These are phyloP conservation scores for Phytophthora multivora DNA, from an alignment of 352 stramenopile species.

Conservation along the genomic window DNA sequence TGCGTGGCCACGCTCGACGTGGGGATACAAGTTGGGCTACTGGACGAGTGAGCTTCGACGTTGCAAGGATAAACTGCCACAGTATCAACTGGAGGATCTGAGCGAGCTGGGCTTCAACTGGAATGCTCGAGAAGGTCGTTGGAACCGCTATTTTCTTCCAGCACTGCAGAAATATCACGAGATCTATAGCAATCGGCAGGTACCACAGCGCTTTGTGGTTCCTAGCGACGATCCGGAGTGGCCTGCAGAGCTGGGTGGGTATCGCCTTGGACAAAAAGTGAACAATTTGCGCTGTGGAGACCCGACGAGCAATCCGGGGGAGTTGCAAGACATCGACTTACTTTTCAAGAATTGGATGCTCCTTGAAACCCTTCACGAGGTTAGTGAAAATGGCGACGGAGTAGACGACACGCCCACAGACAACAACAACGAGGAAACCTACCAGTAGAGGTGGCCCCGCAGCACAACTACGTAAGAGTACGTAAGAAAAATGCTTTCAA, in stretches of 20 bases:
- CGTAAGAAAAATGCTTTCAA: neutral
- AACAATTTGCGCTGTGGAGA: conserved; percentile 47
- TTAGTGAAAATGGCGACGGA: conserved; percentile 6
- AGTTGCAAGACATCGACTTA: conserved; percentile 42
- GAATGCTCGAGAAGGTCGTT: conserved; percentile 37
- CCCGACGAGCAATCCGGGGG: conserved; percentile 9
- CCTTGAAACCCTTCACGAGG: conserved; percentile 43
- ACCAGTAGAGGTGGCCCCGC: too few relatives aligned
- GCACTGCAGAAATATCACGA: conserved; percentile 39
- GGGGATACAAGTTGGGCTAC: conserved; percentile 51
- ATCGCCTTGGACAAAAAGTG: conserved; percentile 50
- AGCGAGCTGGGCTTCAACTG: conserved; percentile 38
- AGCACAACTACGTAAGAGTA: too few relatives aligned
- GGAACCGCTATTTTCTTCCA: conserved; percentile 47
- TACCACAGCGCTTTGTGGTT: conserved; percentile 51
- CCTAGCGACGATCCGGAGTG: conserved; percentile 31
- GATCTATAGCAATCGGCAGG: conserved; percentile 30
- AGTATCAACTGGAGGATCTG: conserved; percentile 45
- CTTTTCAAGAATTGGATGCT: conserved; percentile 55
- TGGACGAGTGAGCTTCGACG: conserved; percentile 46
- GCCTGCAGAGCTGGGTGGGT: conserved; percentile 34
- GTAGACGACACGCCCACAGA: neutral
- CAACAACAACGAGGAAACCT: too few relatives aligned
- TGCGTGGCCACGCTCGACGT: conserved; percentile 36
- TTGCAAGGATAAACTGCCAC: conserved; percentile 24